These are phyloP conservation scores for Colletotrichum magnum DNA, from an alignment of 2,329 filamentous ascomycete species.

Conservation along the genomic window DNA sequence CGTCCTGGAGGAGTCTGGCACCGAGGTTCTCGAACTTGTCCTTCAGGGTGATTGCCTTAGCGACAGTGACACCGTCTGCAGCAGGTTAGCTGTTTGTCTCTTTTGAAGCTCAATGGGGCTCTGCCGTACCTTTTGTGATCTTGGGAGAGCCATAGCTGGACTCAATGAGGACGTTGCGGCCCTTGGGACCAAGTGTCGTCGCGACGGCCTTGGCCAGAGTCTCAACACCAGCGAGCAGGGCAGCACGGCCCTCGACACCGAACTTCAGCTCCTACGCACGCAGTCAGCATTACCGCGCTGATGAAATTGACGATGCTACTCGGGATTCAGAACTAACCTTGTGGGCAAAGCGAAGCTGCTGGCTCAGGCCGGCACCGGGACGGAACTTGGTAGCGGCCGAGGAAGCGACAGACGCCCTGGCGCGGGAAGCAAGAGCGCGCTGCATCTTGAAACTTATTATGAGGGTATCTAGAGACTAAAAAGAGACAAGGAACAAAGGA, in stretches of 20 bases:
- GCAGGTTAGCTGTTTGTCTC: constrained; percentile 43
- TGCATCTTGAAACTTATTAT: constrained; percentile 78
- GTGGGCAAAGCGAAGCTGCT: constrained; percentile 97
- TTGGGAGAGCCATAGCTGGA: constrained; percentile 98
- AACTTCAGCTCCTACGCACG: constrained; percentile 90
- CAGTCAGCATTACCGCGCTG: constrained; percentile 47
- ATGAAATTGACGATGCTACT: constrained; percentile 39
- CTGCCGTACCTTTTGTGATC: constrained; percentile 92
- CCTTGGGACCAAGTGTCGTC: constrained; percentile 97
- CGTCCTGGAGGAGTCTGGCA: constrained; percentile 95
- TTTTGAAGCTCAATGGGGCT: background rate
- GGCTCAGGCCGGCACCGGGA: constrained; percentile 75
- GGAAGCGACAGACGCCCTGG: constrained; percentile 84
- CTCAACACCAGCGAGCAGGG: constrained; percentile 94
- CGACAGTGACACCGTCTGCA: constrained; percentile 88
- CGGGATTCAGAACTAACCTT: constrained; percentile 74
- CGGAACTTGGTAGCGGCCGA: constrained; percentile 77
- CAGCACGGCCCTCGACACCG: constrained; percentile 91
- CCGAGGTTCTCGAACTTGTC: constrained; percentile 99
- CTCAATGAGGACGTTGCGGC: constrained; percentile 98
- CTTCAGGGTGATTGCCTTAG: constrained; percentile 90
- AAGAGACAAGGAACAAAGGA: constrained; percentile 48
- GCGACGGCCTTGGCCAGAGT: constrained; percentile 96
- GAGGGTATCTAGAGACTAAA: constrained; percentile 48
- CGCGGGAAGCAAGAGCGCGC: constrained; percentile 87